Conservation (phyloP, 2,329 filamentous ascomycete genomes). For the Ilyonectria mors-panacis region DNA sequence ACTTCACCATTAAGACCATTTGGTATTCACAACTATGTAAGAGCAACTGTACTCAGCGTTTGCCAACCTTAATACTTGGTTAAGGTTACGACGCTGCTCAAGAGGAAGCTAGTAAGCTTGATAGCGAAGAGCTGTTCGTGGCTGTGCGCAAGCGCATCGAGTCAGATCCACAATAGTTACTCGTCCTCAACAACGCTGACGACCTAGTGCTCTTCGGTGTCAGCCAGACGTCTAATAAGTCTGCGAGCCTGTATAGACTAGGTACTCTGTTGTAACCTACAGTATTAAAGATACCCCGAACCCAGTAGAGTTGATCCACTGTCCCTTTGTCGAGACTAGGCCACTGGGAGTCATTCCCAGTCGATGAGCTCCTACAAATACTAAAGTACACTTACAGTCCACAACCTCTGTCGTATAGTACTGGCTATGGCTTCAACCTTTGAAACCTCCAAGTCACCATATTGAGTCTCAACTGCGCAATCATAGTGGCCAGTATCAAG, state of each 20-base stretch:
- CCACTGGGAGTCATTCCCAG: neutral
- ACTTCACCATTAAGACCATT: too few species aligned
- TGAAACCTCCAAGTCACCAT: neutral
- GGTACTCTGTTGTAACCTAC: neutral
- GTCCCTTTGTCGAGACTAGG: neutral
- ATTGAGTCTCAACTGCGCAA: neutral
- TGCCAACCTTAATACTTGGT: too few species aligned
- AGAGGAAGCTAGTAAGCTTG: neutral
- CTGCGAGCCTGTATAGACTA: neutral
- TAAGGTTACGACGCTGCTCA: too few species aligned
- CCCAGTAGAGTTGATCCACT: neutral
- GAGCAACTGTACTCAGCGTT: too few species aligned
- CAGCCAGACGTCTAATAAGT: too few species aligned
- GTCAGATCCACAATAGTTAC: neutral
- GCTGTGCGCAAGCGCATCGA: too few species aligned
- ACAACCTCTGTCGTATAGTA: neutral
- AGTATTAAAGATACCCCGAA: neutral
- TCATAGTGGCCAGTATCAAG: neutral
- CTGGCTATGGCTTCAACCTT: constrained; percentile 3
- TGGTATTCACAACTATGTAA: too few species aligned
- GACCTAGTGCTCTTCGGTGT: neutral
- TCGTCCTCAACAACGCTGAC: neutral
- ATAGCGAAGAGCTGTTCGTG: too few species aligned
- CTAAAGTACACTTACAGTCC: neutral
- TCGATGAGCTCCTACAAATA: neutral